These are phyloP conservation scores for Candida suzukii DNA, from an alignment of 805 yeast genomes.

Conservation along the genomic window DNA sequence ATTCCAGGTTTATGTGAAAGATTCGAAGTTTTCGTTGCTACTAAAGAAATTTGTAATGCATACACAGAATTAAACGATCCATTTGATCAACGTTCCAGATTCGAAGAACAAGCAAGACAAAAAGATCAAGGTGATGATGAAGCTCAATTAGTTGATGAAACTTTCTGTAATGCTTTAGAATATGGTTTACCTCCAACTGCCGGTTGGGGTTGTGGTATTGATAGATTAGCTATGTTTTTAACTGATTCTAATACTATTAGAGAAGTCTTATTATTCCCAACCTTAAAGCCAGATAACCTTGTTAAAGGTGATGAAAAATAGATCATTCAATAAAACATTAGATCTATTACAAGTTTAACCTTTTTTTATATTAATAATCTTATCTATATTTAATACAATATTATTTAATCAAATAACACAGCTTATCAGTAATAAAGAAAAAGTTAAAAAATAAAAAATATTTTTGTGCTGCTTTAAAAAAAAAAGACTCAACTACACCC, in stretches of 20 bases:
- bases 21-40: conserved; percentile 96
- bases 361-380: too few species aligned
- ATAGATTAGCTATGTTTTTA: conserved; percentile 95
- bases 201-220: conserved; percentile 99
- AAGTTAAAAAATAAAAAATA: too few species aligned
- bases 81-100: conserved; percentile 94
- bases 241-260: conserved; percentile 94
- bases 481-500: too few species aligned
- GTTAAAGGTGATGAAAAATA: conserved; percentile 28
- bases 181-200: conserved; percentile 99
- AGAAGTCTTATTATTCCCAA: conserved; percentile 97
- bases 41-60: conserved; percentile 97
- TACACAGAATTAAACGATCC: conserved; percentile 99
- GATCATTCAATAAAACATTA: conserved; percentile 7
- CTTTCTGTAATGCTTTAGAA: conserved; percentile 95
- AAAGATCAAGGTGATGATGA: conserved; percentile 99
- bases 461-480: too few species aligned
- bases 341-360: not conserved
- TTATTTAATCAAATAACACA: too few species aligned
- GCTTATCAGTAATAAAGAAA: too few species aligned
- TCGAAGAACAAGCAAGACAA: conserved; percentile 98
- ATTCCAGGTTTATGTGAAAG: conserved; percentile 95
- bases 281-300: conserved; percentile 85
- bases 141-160: conserved; percentile 94
- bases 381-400: too few species aligned